Conservation (phyloP, 352 stramenopile genomes). For the Thalassiosira livingstoniorum region DNA sequence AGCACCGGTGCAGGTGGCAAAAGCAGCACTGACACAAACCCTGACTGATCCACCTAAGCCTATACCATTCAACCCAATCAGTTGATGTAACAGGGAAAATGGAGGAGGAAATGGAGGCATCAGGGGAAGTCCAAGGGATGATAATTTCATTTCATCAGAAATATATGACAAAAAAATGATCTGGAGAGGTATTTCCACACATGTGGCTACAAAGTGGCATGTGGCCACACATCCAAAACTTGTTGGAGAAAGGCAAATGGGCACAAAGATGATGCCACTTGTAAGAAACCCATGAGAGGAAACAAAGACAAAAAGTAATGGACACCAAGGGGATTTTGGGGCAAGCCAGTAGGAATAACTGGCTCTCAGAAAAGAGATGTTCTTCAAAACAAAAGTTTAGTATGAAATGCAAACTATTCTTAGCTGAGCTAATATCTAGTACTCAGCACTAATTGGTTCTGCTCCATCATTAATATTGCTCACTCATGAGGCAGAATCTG, state of each 20-base stretch:
- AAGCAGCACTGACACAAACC: no score
- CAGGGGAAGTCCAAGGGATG: not conserved
- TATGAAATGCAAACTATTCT: not conserved
- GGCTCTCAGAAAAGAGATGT: not conserved
- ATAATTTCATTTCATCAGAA: not conserved
- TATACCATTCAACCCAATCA: no score
- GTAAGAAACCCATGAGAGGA: not conserved
- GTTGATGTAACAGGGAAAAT: no score
- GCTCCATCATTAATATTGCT: slow-evolving; percentile 3
- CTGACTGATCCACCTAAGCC: no score
- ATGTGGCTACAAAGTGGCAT: not conserved
- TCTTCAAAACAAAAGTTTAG: not conserved
- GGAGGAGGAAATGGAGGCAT: not conserved
- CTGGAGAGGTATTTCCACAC: not conserved
- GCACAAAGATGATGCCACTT: not conserved
- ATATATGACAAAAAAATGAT: not conserved
- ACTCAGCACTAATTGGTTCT: slow-evolving; percentile 8
- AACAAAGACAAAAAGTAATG: not conserved
- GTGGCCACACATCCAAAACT: not conserved
- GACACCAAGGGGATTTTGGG: not conserved
- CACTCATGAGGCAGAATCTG: not conserved
- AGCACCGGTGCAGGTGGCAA: no score
- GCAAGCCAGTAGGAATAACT: not conserved
- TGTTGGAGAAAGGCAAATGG: not conserved
- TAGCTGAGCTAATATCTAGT: no score